phyloP scores from a whole-genome alignment of 1,284 basidiomycete species.

The Hemileia vastatrix region DNA sequence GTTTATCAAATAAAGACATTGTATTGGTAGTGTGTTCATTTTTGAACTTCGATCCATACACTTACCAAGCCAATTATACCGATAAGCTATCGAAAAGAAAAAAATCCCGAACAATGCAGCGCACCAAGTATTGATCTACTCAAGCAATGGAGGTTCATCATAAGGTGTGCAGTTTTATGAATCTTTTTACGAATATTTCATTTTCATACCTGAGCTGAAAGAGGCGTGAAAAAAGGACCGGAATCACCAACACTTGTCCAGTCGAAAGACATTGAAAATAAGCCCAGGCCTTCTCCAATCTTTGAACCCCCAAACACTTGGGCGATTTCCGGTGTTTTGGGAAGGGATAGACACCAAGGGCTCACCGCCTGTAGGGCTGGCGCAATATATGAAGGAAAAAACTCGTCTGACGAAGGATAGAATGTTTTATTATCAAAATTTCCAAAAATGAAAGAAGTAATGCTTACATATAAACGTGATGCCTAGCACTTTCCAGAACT shows the following conservation, averaged over 20 bases:
- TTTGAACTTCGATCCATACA: too few relatives aligned
- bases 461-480: conserved; percentile 6
- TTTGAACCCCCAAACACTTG: conserved; percentile 15
- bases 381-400: conserved; percentile 18
- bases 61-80: conserved; percentile 20
- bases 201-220: conserved; percentile 15
- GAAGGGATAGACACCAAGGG: conserved; percentile 19
- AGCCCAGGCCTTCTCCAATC: conserved; percentile 13
- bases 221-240: conserved; percentile 19
- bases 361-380: conserved; percentile 21
- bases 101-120: too few relatives aligned
- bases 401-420: conserved; percentile 1
- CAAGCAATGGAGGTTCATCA: not conserved
- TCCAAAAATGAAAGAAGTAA: not conserved
- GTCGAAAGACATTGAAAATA: conserved; percentile 11
- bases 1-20: too few relatives aligned
- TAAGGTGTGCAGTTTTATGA: too few relatives aligned
- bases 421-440: not conserved
- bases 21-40: too few relatives aligned
- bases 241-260: conserved; percentile 14
- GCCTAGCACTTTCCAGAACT: conserved; percentile 15
- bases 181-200: too few relatives aligned
- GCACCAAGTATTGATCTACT: too few relatives aligned
- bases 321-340: conserved; percentile 2
- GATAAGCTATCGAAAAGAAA: conserved; percentile 15